Percentiles rank a stretch among this genome's conserved stretches.
phyloP scores from a whole-genome alignment of 169 alveolate species.

The Miamiensis avidus region DNA sequence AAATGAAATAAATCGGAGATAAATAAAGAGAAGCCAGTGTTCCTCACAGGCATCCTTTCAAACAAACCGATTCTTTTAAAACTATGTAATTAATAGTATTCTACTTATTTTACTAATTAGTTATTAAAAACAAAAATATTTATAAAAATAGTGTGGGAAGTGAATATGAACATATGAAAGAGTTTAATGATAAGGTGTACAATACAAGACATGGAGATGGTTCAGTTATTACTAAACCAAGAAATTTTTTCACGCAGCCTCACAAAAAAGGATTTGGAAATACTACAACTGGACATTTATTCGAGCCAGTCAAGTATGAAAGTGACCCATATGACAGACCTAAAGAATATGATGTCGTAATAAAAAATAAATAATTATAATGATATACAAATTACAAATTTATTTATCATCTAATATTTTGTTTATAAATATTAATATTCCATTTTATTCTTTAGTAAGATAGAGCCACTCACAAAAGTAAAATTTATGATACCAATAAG shows the following conservation, averaged over 20 bases:
- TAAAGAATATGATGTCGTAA: constrained; percentile 32
- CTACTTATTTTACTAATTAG: neutral
- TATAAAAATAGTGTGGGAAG: constrained; percentile 21
- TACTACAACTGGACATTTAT: constrained; percentile 33
- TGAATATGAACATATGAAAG: constrained; percentile 43
- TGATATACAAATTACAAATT: neutral
- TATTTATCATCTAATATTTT: too few species aligned
- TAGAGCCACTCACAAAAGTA: constrained; percentile 27
- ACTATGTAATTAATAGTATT: constrained; percentile 17
- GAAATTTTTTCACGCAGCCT: constrained; percentile 31
- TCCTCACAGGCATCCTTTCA: constrained; percentile 18
- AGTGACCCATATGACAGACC: constrained; percentile 42
- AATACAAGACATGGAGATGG: constrained; percentile 27
- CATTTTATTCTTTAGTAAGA: too few species aligned
- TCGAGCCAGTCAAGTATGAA: constrained; percentile 20
- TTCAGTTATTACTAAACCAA: constrained; percentile 20
- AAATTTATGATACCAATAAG: constrained; percentile 12
- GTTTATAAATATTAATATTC: too few species aligned
- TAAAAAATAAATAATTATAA: neutral
- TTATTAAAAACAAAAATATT: neutral
- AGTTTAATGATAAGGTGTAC: constrained; percentile 29
- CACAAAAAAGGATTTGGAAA: constrained; percentile 35
- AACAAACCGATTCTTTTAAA: constrained; percentile 22
- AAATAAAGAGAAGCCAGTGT: constrained; percentile 26
- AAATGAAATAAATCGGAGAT: constrained; percentile 27